Conservation (phyloP, 352 stramenopile genomes). For the Pelagophyceae sp. region DNA sequence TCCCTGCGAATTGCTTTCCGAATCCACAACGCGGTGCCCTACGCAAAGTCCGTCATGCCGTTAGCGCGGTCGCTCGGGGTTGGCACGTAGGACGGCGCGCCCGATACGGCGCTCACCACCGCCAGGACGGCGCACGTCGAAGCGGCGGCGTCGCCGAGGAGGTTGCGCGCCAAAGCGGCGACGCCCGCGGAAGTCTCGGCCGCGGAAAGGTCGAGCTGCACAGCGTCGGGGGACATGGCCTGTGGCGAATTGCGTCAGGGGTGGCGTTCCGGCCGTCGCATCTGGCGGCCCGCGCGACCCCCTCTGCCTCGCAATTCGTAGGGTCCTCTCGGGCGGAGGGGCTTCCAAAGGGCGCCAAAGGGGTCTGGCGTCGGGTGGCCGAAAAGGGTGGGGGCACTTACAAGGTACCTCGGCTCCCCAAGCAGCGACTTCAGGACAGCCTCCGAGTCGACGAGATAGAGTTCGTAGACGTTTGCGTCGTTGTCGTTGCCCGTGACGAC, state of each 20-base stretch:
- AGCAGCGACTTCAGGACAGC: not conserved
- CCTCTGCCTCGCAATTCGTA: too few species aligned
- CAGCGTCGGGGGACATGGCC: not conserved
- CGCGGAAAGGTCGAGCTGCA: not conserved
- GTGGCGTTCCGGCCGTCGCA: too few species aligned
- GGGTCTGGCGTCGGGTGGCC: too few species aligned
- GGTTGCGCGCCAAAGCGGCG: not conserved
- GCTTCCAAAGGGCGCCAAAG: too few species aligned
- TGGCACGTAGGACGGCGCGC: not conserved
- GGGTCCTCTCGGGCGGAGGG: too few species aligned
- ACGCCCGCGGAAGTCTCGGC: not conserved
- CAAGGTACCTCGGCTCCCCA: conserved; percentile 4
- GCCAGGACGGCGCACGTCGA: not conserved
- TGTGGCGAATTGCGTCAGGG: too few species aligned
- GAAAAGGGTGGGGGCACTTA: too few species aligned
- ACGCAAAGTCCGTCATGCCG: not conserved
- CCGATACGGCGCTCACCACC: not conserved
- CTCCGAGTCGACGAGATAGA: conserved; percentile 4
- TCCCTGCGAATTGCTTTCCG: too few species aligned
- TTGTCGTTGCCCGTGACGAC: not conserved
- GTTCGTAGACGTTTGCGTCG: conserved; percentile 10
- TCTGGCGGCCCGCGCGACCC: too few species aligned
- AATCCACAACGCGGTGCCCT: too few species aligned
- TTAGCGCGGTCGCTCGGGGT: not conserved
- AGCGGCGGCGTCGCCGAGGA: not conserved